phyloP scores from a whole-genome alignment of 352 stramenopile genomes.

The Hyaloperonospora brassicae region DNA sequence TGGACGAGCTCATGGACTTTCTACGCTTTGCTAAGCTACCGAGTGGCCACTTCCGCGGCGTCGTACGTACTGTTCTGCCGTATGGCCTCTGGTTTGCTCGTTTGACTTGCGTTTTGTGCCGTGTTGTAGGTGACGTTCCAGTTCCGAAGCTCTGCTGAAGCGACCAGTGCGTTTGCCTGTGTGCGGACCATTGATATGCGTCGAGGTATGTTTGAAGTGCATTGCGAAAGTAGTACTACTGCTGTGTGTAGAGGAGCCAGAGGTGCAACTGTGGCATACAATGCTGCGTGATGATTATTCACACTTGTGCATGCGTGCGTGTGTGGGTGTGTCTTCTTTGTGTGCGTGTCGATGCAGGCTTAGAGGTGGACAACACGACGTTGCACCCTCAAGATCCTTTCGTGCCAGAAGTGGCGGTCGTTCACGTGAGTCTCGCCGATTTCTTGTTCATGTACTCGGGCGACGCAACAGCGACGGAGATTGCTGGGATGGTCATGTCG shows the following conservation, averaged over 20 bases:
- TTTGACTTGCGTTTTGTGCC: neutral
- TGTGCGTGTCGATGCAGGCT: slow-evolving; percentile 17
- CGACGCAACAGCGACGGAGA: slow-evolving; percentile 64
- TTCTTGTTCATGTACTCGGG: slow-evolving; percentile 86
- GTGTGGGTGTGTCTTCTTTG: neutral
- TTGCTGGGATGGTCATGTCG: slow-evolving; percentile 79
- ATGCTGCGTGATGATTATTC: too few species aligned
- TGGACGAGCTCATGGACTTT: slow-evolving; percentile 83
- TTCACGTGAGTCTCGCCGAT: slow-evolving; percentile 67
- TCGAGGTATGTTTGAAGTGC: slow-evolving; percentile 23
- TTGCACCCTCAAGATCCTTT: slow-evolving; percentile 47
- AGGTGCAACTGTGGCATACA: too few species aligned
- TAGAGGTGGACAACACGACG: slow-evolving; percentile 46
- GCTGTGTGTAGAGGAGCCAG: too few species aligned
- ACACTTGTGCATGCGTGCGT: neutral
- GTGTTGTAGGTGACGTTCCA: slow-evolving; percentile 66
- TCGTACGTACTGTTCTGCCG: slow-evolving; percentile 24
- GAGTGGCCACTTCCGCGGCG: slow-evolving; percentile 43
- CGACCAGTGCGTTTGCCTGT: slow-evolving; percentile 46
- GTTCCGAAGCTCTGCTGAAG: slow-evolving; percentile 44
- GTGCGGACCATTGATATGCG: slow-evolving; percentile 76
- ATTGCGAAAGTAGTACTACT: too few species aligned
- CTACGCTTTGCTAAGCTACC: slow-evolving; percentile 51
- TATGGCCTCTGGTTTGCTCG: slow-evolving; percentile 2
- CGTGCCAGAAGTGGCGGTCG: slow-evolving; percentile 49